phyloP scores from a whole-genome alignment of 208 protist species.

The Blechomonas ayalai region DNA sequence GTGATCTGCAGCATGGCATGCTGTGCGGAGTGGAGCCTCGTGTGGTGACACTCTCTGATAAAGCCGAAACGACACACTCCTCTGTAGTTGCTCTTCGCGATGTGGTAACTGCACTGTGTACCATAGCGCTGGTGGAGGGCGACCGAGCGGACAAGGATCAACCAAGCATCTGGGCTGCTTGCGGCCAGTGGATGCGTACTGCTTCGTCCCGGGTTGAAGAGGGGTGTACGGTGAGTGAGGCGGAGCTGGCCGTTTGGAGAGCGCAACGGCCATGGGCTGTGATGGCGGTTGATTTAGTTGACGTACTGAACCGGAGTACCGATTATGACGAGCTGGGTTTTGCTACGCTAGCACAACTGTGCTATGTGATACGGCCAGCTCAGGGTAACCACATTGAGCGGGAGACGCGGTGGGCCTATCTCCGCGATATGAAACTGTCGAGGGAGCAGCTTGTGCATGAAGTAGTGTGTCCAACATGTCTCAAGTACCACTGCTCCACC shows the following conservation, averaged over 20 bases:
- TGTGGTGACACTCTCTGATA: constrained; percentile 25
- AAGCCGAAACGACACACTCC: constrained; percentile 28
- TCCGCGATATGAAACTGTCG: constrained; percentile 62
- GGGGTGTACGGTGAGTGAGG: too few species aligned
- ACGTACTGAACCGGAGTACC: constrained; percentile 58
- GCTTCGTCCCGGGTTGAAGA: too few species aligned
- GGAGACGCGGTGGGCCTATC: constrained; percentile 60
- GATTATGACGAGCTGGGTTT: constrained; percentile 74
- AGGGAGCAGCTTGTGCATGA: constrained; percentile 37
- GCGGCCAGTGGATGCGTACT: too few species aligned
- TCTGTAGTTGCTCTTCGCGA: constrained; percentile 9
- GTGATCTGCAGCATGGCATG: constrained; percentile 27
- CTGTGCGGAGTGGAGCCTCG: constrained; percentile 27
- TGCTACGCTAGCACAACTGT: constrained; percentile 36
- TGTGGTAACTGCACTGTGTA: constrained; percentile 5
- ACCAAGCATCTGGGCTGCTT: too few species aligned
- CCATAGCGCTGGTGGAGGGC: not conserved
- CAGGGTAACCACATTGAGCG: constrained; percentile 38
- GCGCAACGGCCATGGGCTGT: constrained; percentile 36
- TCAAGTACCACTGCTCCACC: too few species aligned
- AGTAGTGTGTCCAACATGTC: constrained; percentile 22
- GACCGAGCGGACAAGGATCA: not conserved
- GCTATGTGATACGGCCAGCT: constrained; percentile 33
- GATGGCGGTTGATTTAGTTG: constrained; percentile 47
- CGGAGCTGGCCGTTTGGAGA: too few species aligned